phyloP scores from a whole-genome alignment of 306 rosid species.

The Rosa persica region DNA sequence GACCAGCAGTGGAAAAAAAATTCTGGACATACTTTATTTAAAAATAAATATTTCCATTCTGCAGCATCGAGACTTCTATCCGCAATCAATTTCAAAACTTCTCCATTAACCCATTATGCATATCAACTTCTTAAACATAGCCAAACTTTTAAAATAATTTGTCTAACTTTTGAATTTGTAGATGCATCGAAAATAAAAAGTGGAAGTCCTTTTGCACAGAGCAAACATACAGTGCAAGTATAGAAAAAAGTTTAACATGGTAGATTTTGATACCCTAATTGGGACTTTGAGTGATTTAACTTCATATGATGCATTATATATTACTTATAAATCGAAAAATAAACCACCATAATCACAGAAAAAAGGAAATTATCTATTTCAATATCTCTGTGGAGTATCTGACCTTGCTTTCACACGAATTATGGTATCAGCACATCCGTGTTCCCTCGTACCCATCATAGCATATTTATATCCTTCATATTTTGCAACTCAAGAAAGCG shows the following conservation, averaged over 20 bases:
- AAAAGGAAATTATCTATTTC: neutral
- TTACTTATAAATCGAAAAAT: neutral
- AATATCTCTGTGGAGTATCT: neutral
- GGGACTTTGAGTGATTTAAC: neutral
- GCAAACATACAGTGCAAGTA: neutral
- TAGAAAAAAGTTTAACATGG: neutral
- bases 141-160: neutral
- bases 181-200: neutral
- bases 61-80: neutral
- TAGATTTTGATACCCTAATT: neutral
- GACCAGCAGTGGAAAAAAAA: neutral
- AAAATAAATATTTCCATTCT: neutral
- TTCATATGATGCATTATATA: neutral
- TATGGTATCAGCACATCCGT: constrained; percentile 4
- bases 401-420: constrained; percentile 13
- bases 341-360: neutral
- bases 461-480: constrained; percentile 6
- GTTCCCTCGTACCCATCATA: constrained; percentile 16
- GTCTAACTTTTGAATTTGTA: neutral
- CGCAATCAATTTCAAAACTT: neutral
- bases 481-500: constrained; percentile 13
- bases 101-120: neutral
- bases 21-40: neutral
- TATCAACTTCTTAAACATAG: neutral
- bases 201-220: neutral